Evolutionary conservation across 2,329 filamentous ascomycete genomes (phyloP).

Genomic region (Aspergillus vadensis): DNA sequence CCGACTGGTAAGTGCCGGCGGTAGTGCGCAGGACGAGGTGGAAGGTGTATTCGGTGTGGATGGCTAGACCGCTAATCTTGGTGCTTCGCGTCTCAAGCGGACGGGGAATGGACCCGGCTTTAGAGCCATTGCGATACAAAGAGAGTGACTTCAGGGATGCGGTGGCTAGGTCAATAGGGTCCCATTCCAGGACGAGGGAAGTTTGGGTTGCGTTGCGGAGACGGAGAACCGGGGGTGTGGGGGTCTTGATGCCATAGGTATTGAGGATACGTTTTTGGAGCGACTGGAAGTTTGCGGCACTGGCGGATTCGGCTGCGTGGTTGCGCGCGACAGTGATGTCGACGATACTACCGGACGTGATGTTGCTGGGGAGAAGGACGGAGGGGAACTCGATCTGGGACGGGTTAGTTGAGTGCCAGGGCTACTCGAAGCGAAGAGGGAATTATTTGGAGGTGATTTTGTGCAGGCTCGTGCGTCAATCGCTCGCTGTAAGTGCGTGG

Average conservation of each 20-base stretch:
- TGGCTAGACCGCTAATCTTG: constrained; percentile 93
- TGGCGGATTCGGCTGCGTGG: constrained; percentile 70
- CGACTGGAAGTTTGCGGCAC: constrained; percentile 73
- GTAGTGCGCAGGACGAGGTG: constrained; percentile 88
- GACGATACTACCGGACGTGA: constrained; percentile 93
- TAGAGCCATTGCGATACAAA: constrained; percentile 93
- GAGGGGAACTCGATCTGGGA: constrained; percentile 95
- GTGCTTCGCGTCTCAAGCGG: constrained; percentile 87
- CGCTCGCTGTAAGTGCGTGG: not conserved
- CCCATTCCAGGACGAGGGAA: constrained; percentile 98
- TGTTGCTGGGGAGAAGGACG: constrained; percentile 91
- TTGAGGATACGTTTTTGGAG: constrained; percentile 89
- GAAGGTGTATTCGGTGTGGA: constrained; percentile 95
- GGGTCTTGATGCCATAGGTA: constrained; percentile 80
- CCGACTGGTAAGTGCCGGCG: constrained; percentile 81
- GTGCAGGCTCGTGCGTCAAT: constrained; percentile 10
- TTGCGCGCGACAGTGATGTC: constrained; percentile 96
- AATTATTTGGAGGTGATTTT: constrained; percentile 2
- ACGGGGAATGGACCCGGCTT: constrained; percentile 90
- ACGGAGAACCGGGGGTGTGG: constrained; percentile 74
- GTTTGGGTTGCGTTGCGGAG: constrained; percentile 98
- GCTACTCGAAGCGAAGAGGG: not conserved
- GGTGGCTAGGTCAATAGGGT: constrained; percentile 88
- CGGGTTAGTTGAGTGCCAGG: not conserved
- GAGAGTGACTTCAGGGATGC: constrained; percentile 87